Evolutionary conservation across 1,139 yeast species (phyloP).

Genomic region (Yamadazyma diddensiae): DNA sequence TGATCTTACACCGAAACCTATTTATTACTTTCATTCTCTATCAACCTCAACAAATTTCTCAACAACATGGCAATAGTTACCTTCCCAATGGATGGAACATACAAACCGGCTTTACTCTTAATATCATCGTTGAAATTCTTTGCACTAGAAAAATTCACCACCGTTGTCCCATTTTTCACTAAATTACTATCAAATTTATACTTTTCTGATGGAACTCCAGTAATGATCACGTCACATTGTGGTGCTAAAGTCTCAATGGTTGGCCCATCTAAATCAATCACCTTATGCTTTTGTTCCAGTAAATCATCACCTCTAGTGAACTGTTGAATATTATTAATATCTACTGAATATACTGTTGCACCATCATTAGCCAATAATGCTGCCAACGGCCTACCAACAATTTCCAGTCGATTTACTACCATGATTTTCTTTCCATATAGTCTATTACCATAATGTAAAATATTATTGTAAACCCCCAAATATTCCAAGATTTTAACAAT

Average conservation of each 20-base stretch:
- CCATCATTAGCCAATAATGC: slow-evolving; percentile 96
- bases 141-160: slow-evolving; percentile 84
- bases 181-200: slow-evolving; percentile 85
- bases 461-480: slow-evolving; percentile 78
- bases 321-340: slow-evolving; percentile 80
- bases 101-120: slow-evolving; percentile 81
- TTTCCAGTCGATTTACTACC: slow-evolving; percentile 89
- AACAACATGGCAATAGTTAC: slow-evolving; percentile 93
- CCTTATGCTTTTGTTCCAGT: slow-evolving; percentile 78
- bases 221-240: slow-evolving; percentile 84
- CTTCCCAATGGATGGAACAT: slow-evolving; percentile 94
- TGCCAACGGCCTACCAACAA: slow-evolving; percentile 96
- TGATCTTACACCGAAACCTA: no score
- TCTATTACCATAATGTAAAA: slow-evolving; percentile 85
- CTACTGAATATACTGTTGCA: slow-evolving; percentile 91
- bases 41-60: slow-evolving; percentile 78
- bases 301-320: slow-evolving; percentile 94
- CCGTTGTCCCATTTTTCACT: slow-evolving; percentile 83
- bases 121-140: slow-evolving; percentile 82
- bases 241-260: slow-evolving; percentile 64
- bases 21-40: slow-evolving; percentile 56
- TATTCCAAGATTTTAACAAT: slow-evolving; percentile 90
- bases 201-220: slow-evolving; percentile 84
- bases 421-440: slow-evolving; percentile 89
- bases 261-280: slow-evolving; percentile 56